Evolutionary conservation across 1,284 basidiomycete genomes (phyloP).

Genomic region (Malassezia obtusa): DNA sequence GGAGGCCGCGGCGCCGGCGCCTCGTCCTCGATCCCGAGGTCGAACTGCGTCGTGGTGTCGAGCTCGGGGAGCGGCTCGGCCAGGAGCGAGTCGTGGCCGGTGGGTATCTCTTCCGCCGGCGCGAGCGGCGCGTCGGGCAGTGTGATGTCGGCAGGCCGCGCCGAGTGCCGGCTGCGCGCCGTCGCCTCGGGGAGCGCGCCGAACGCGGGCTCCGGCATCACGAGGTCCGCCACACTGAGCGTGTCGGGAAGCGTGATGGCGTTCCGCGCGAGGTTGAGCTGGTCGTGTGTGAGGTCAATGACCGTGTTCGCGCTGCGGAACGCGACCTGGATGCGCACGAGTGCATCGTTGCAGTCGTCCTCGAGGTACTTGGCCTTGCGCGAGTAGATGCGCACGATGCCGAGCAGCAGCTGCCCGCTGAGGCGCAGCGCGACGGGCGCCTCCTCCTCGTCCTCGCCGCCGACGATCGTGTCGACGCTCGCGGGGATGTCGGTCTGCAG

Average conservation of each 20-base stretch:
- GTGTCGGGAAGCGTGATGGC: conserved; percentile 71
- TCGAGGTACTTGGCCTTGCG: conserved; percentile 92
- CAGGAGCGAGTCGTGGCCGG: conserved; percentile 29
- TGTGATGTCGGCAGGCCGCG: conserved; percentile 66
- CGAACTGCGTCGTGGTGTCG: conserved; percentile 40
- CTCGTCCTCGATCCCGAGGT: conserved; percentile 51
- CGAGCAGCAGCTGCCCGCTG: conserved; percentile 86
- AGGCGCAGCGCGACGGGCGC: conserved; percentile 78
- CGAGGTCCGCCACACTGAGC: conserved; percentile 63
- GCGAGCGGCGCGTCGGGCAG: conserved; percentile 28
- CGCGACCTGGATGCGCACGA: conserved; percentile 90
- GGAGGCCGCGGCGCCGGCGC: conserved; percentile 27
- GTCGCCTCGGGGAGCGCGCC: neutral
- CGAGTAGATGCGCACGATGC: conserved; percentile 93
- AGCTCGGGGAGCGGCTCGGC: conserved; percentile 33
- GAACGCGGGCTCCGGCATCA: conserved; percentile 59
- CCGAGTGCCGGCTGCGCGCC: conserved; percentile 45
- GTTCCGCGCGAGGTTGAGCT: conserved; percentile 73
- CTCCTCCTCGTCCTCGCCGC: conserved; percentile 59
- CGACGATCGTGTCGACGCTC: conserved; percentile 61
- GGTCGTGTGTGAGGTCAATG: conserved; percentile 88
- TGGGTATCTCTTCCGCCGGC: conserved; percentile 30
- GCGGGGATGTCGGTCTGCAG: conserved; percentile 87
- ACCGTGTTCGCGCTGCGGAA: conserved; percentile 68
- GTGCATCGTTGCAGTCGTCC: conserved; percentile 92